Evolutionary conservation across 345 rosid species (phyloP).

Genomic region (Ricinus communis): DNA sequence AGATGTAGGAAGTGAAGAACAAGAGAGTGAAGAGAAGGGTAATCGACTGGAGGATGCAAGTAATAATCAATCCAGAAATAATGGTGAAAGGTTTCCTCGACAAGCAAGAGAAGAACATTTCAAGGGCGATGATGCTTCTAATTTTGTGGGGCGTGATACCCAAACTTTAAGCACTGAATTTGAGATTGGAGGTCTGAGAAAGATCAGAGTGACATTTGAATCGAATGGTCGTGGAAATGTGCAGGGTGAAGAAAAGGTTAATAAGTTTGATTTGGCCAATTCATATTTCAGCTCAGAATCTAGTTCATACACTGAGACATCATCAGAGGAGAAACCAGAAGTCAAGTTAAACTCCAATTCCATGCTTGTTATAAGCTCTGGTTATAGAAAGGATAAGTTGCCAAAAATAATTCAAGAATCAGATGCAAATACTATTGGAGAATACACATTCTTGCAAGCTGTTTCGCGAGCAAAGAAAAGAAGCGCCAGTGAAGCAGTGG

Average conservation of each 20-base stretch:
- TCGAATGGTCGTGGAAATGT: not conserved
- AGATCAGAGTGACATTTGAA: slow-evolving; percentile 9
- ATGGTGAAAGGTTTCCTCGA: slow-evolving; percentile 9
- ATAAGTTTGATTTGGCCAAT: not conserved
- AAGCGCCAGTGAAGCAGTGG: not conserved
- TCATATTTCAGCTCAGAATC: no score
- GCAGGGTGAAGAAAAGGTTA: not conserved
- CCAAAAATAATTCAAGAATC: not conserved
- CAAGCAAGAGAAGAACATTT: slow-evolving; percentile 24
- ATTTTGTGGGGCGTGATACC: slow-evolving; percentile 12
- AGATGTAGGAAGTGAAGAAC: slow-evolving; percentile 35
- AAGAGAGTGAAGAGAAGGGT: slow-evolving; percentile 27
- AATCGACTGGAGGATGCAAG: slow-evolving; percentile 24
- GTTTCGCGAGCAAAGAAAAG: not conserved
- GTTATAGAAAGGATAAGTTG: not conserved
- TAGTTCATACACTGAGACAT: not conserved
- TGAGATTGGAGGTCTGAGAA: slow-evolving; percentile 14
- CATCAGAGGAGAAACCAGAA: not conserved
- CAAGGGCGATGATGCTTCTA: slow-evolving; percentile 29
- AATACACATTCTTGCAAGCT: not conserved
- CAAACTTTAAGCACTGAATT: slow-evolving; percentile 4
- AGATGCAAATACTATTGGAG: not conserved
- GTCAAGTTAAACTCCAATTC: not conserved
- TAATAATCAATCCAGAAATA: slow-evolving; percentile 21
- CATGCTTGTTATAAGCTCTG: not conserved